These are phyloP conservation scores for Mycena polygramma DNA, from an alignment of 768 basidiomycete genomes.

Conservation along the genomic window DNA sequence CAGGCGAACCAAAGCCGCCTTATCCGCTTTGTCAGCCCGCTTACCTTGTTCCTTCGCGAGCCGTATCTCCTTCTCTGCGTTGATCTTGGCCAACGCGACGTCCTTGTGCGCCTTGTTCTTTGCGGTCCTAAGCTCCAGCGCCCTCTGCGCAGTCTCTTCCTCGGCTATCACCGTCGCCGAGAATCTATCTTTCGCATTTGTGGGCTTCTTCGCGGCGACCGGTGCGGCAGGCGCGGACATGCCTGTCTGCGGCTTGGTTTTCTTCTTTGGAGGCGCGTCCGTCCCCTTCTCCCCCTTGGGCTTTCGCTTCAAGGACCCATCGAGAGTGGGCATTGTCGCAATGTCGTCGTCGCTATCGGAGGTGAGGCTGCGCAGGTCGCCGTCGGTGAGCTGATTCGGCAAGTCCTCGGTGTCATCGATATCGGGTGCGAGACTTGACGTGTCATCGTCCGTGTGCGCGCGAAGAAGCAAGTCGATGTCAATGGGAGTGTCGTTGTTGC, in stretches of 20 bases:
- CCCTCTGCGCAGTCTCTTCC: conserved; percentile 19
- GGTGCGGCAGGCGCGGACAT: conserved; percentile 4
- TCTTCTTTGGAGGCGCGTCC: conserved; percentile 5
- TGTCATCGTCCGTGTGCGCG: conserved; percentile 8
- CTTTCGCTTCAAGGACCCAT: background rate
- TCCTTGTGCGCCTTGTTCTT: conserved; percentile 10
- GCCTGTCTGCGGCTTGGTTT: conserved; percentile 8
- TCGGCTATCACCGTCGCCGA: conserved; percentile 10
- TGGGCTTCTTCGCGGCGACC: background rate
- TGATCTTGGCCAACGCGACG: background rate
- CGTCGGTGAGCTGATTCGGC: background rate
- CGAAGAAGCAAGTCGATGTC: conserved; percentile 10
- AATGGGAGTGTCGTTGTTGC: conserved; percentile 1
- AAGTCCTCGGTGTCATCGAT: conserved; percentile 7
- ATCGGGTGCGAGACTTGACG: background rate
- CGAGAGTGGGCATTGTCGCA: conserved; percentile 7
- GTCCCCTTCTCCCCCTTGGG: background rate
- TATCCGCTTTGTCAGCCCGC: background rate
- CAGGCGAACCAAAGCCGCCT: conserved; percentile 37
- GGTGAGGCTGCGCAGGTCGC: background rate
- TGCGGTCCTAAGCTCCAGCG: conserved; percentile 6
- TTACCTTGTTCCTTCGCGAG: background rate
- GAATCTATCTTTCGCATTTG: conserved; percentile 12
- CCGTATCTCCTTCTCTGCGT: background rate
- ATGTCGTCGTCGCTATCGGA: conserved; percentile 16